A percentile compares a stretch with the other conserved stretches of the same genome.
phyloP scores from a whole-genome alignment of 2,329 filamentous ascomycete genomes.

The Lachnellula cervina region DNA sequence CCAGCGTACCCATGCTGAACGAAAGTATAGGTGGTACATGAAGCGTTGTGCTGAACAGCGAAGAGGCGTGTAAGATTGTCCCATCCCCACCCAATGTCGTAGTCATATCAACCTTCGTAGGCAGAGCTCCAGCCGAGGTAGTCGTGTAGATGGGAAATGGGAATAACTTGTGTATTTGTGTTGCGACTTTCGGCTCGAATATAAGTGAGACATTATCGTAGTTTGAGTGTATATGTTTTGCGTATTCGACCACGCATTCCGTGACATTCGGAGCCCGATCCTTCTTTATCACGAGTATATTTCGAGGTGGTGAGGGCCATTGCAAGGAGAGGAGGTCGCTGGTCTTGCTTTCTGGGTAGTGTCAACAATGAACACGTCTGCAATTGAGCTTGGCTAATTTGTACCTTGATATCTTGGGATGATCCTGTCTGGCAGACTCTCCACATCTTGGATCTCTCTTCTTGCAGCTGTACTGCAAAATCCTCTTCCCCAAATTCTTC shows the following conservation, averaged over 20 bases:
- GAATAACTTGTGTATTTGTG: constrained; percentile 64
- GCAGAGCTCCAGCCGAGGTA: constrained; percentile 44
- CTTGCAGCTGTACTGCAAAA: constrained; percentile 47
- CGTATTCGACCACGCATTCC: constrained; percentile 34
- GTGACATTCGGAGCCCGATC: constrained; percentile 43
- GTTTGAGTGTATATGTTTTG: constrained; percentile 64
- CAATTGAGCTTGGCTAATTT: constrained; percentile 20
- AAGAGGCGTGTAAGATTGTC: constrained; percentile 80
- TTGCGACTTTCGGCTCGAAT: constrained; percentile 72
- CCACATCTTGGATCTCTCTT: constrained; percentile 46
- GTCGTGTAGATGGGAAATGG: constrained; percentile 67
- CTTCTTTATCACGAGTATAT: constrained; percentile 66
- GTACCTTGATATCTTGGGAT: constrained; percentile 61
- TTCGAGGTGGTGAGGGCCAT: constrained; percentile 65
- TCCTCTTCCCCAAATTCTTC: constrained; percentile 17
- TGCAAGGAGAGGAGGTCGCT: constrained; percentile 60
- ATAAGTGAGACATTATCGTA: constrained; percentile 80
- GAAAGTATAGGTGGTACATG: constrained; percentile 86
- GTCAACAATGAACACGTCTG: constrained; percentile 37
- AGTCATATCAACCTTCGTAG: constrained; percentile 80
- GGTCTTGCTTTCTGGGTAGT: constrained; percentile 44
- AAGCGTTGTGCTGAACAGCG: constrained; percentile 74
- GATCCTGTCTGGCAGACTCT: constrained; percentile 49
- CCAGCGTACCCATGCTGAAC: constrained; percentile 95
- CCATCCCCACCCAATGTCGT: constrained; percentile 91